Conservation (phyloP, 495 filamentous ascomycete genomes). For the Viridothelium virens region DNA sequence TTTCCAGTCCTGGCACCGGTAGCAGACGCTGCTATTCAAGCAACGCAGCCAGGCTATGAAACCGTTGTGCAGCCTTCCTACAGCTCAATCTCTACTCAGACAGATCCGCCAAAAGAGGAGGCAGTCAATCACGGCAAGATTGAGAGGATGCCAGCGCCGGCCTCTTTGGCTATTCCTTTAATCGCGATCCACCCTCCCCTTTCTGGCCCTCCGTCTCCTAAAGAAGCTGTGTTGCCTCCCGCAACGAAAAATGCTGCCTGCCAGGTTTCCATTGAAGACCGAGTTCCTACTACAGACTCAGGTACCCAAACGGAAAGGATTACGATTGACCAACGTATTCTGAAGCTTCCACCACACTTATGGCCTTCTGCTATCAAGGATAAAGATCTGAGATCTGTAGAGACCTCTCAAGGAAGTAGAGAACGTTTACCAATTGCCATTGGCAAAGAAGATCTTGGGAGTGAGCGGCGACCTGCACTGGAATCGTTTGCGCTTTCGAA, state of each 20-base stretch:
- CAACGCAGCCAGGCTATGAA: not conserved
- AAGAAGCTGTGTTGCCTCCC: slow-evolving; percentile 53
- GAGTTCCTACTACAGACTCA: slow-evolving; percentile 41
- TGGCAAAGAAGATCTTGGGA: not conserved
- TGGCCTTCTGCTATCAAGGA: slow-evolving; percentile 62
- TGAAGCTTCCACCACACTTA: slow-evolving; percentile 67
- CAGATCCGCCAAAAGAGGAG: slow-evolving; percentile 44
- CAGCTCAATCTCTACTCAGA: slow-evolving; percentile 62
- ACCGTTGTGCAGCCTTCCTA: slow-evolving; percentile 11
- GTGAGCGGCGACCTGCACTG: not conserved
- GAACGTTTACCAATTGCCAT: not conserved
- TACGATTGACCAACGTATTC: slow-evolving; percentile 61
- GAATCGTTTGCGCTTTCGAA: not conserved
- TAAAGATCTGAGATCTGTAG: slow-evolving; percentile 34
- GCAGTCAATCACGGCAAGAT: slow-evolving; percentile 15
- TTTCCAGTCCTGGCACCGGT: slow-evolving; percentile 31
- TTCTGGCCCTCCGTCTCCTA: slow-evolving; percentile 57
- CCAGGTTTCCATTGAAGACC: slow-evolving; percentile 42
- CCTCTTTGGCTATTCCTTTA: slow-evolving; percentile 46
- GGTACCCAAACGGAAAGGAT: slow-evolving; percentile 86
- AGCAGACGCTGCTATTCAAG: not conserved
- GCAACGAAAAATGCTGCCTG: slow-evolving; percentile 54
- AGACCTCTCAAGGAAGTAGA: not conserved
- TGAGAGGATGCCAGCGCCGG: slow-evolving; percentile 25
- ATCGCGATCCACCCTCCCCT: slow-evolving; percentile 60